Base-by-base conservation (phyloP, 2,329 filamentous ascomycete species). In the Fusarium newnesense region DNA sequence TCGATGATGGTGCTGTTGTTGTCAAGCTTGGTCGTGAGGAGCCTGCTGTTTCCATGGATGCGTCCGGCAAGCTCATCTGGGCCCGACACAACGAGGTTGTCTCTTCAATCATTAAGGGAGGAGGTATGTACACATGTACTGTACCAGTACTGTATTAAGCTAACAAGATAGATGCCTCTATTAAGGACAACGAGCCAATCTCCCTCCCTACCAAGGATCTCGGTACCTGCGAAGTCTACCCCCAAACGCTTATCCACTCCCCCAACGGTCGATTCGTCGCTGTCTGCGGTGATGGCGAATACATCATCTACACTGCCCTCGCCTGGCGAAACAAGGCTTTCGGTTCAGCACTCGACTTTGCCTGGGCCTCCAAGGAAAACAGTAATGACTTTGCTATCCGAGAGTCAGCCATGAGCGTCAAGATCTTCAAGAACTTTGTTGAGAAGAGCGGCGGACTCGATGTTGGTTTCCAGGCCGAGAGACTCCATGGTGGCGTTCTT, bases 301-400 rank as follows among this genome's bases (percentile, higher is more conserved):
- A 98, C 85, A 98, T 98, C 81, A 97, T 98, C 79, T 98, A 98
- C 85, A 98, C 96, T 34, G 95, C 96, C 63, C 88, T 98, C 66
- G 96, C 96, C 7, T 97, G 97, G 89, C 92, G 96, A 81, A 98
- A 99, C 84, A 98, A 98, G 86, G 95, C 95, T 7, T 99, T 99
- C 79, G 96, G 96, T 28, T 95, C 94, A 44, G 96, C 96, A 11
- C 85, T 98, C 59, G 96, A 99, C 84, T 99, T 99, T 81, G 95
- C 94, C 16, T 99, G 96, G 96, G 96, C 93, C 1, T 94, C 94
- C 49, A 98, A 97, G 84, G 96, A 98, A 66, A 97, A 98, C 84
- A 97, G 94, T 85, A 98, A 98, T 82, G 96, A 99, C 82, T 98
- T 97, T 80, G 96, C 96, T 43, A 98, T 99, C 77, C 92, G 96